Evolutionary conservation across 352 stramenopile genomes (phyloP).

Genomic region (Globisporangium parvum): DNA sequence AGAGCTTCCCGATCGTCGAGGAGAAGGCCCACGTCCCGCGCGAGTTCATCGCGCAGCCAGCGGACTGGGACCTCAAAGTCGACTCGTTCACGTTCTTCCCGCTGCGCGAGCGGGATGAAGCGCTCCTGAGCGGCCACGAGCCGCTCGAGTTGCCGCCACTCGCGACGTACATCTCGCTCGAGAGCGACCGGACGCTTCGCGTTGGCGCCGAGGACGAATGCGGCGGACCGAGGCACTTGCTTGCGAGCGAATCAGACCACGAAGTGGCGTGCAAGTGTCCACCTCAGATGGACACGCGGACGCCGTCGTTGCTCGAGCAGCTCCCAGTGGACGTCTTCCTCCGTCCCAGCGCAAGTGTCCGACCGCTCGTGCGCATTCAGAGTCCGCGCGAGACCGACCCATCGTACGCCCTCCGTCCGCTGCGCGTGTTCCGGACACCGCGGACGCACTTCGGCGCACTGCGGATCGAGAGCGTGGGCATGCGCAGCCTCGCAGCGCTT

Average conservation of each 20-base stretch:
- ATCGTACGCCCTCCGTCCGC: constrained; percentile 37
- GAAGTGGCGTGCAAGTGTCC: neutral
- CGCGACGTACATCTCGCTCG: constrained; percentile 53
- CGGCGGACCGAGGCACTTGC: constrained; percentile 2
- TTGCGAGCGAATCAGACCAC: neutral
- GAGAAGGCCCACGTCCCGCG: constrained; percentile 38
- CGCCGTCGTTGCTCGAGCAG: constrained; percentile 33
- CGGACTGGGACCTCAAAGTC: constrained; percentile 40
- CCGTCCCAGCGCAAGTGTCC: constrained; percentile 39
- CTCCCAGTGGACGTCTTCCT: constrained; percentile 45
- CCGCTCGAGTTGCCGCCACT: constrained; percentile 44
- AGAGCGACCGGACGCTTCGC: constrained; percentile 30
- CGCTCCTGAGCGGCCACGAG: constrained; percentile 59
- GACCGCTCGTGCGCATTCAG: constrained; percentile 34
- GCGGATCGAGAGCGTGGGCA: constrained; percentile 32
- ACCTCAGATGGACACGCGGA: constrained; percentile 8
- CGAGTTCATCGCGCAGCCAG: constrained; percentile 28
- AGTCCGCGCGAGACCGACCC: constrained; percentile 40
- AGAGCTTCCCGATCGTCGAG: constrained; percentile 57
- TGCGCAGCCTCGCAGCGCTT: constrained; percentile 28
- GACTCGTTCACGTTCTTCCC: constrained; percentile 59
- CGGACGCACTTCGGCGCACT: constrained; percentile 28
- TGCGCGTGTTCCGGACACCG: constrained; percentile 37
- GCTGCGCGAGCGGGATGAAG: constrained; percentile 57
- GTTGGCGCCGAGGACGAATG: constrained; percentile 45